Percentiles rank a stretch among this genome's conserved stretches.
These are phyloP conservation scores for Penicillium pancosmium DNA, from an alignment of 495 filamentous ascomycete species.

Conservation along the genomic window DNA sequence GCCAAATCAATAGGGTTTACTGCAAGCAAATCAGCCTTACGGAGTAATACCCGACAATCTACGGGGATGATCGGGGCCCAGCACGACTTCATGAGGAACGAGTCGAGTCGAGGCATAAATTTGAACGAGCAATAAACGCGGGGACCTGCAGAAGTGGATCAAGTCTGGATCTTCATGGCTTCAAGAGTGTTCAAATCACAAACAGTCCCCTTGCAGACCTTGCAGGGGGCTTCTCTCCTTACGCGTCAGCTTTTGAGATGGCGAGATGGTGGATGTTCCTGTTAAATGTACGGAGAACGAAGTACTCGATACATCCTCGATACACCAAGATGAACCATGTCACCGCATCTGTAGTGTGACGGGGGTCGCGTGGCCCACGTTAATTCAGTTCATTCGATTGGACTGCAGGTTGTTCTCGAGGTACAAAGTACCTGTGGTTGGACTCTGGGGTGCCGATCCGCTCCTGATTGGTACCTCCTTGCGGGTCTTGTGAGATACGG, in stretches of 20 bases:
- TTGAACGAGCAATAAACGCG: neutral
- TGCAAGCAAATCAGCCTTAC: neutral
- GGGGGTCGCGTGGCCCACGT: neutral
- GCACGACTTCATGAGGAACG: neutral
- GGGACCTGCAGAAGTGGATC: slow-evolving; percentile 22
- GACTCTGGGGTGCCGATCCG: slow-evolving; percentile 2
- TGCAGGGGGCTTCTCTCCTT: neutral
- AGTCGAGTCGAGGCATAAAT: neutral
- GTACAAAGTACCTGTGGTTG: neutral
- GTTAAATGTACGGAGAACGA: neutral
- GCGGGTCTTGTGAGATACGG: slow-evolving; percentile 11
- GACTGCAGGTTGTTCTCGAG: neutral
- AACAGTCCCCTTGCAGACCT: slow-evolving; percentile 28
- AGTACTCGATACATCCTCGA: neutral
- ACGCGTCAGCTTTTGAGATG: slow-evolving; percentile 11
- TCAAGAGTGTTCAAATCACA: slow-evolving; percentile 23
- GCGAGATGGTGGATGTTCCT: neutral
- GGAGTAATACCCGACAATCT: slow-evolving; percentile 11
- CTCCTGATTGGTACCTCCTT: slow-evolving; percentile 12
- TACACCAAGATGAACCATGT: neutral
- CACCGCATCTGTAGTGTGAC: neutral
- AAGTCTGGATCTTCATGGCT: slow-evolving; percentile 10
- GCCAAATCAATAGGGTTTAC: neutral
- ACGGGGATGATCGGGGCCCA: slow-evolving; percentile 10
- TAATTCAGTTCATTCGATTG: neutral